Evolutionary conservation across 176 grass and related monocot genomes (phyloP), one percentile per base, ranked within the genome.

Genomic region (Leersia perrieri): DNA sequence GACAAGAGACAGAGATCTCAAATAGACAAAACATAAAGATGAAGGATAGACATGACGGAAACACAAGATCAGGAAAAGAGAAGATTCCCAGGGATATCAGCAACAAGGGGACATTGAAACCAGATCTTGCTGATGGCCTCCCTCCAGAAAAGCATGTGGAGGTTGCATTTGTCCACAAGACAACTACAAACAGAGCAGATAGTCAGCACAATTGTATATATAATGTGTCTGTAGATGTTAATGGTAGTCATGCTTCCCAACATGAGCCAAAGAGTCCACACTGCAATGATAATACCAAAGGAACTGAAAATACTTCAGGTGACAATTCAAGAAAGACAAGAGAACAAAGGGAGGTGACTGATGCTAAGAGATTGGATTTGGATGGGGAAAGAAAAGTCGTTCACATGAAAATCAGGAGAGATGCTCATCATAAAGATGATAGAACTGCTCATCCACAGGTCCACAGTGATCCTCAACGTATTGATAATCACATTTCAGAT

Each of bases 231-330:
- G 62, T 5, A 69, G 23, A 74, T 67, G 78, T 49, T 70, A 42
- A 79, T 41, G 74, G 65, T 13, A 81, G 29, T 49, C 73, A 72
- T 86, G 42, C 20, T 7, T 73, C 42, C 15, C 34, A 66, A 60
- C 13, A 39, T 2, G 47, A 79, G 51, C 34, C 11, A 15, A 81
- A 77, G 28, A 76, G 41, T 70, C 58, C 27, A 27, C 75, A 27
- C 38, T 33, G 8, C 47, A 31, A 32, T 30, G 39, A 68, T 41
- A 74, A 82, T 57, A 38, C 5, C 38, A 68, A 53, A 86, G 47
- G 20, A 15, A 60, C 58, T 33, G 63, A 34, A 28, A 68, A 69
- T 81, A 47, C 15, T 72, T 32, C 67, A 87, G 70, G 47, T 35
- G 68, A 68, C 34, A 82, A 41, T 47, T 84, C 44, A 33, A 38